Conservation (phyloP, 345 rosid species). For the Theobroma cacao region DNA sequence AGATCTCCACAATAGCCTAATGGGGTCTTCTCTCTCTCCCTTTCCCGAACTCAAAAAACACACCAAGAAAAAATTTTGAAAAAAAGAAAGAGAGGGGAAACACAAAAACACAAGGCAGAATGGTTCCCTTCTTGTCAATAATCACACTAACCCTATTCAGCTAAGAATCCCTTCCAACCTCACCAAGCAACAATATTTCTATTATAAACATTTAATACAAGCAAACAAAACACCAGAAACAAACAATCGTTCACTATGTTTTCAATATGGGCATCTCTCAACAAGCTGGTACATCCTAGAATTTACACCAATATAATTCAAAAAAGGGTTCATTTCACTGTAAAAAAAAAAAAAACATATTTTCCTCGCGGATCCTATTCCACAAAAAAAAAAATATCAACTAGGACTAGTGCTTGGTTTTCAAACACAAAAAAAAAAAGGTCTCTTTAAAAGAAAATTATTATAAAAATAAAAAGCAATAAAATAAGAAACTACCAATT, state of each 20-base stretch:
- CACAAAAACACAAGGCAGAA: not conserved
- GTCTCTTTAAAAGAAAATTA: not conserved
- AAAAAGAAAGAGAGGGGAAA: not conserved
- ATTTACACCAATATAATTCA: not conserved
- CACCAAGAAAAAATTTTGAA: not conserved
- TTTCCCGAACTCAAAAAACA: constrained; percentile 25
- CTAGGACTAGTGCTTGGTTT: not conserved
- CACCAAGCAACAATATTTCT: constrained; percentile 33
- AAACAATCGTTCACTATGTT: constrained; percentile 23
- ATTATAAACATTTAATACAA: constrained; percentile 24
- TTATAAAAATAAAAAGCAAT: not conserved
- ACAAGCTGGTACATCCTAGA: constrained; percentile 6
- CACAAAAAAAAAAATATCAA: not conserved
- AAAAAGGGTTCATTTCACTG: constrained; percentile 23
- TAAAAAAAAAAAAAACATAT: constrained; percentile 10
- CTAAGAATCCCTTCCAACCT: constrained; percentile 24
- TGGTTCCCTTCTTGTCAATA: constrained; percentile 26
- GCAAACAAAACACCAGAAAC: constrained; percentile 23
- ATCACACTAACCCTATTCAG: constrained; percentile 19
- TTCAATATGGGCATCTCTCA: constrained; percentile 16
- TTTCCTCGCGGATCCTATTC: not conserved
- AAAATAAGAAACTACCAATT: constrained; percentile 26
- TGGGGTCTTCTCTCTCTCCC: constrained; percentile 18
- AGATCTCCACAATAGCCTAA: constrained; percentile 91
- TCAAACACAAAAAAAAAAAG: not conserved